Evolutionary conservation across 2,329 filamentous ascomycete genomes (phyloP).

Genomic region (Colletotrichum melonis): DNA sequence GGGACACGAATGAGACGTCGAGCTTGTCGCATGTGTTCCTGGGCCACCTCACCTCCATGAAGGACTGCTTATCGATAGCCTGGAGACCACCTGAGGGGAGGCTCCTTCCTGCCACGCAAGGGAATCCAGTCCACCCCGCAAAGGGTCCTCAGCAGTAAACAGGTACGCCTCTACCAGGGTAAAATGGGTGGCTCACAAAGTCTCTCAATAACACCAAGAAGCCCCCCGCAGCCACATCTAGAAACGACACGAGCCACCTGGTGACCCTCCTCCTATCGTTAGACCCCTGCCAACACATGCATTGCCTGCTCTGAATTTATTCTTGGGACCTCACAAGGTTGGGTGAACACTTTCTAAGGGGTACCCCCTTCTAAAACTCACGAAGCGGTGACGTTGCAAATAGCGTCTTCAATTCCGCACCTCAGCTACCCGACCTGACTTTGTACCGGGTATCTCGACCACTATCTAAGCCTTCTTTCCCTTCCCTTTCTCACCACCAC

Average conservation of each 20-base stretch:
- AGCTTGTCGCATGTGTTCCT: conserved; percentile 27
- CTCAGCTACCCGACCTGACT: conserved; percentile 9
- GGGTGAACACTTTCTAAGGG: conserved; percentile 24
- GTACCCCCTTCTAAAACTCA: conserved; percentile 11
- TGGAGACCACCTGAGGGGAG: neutral
- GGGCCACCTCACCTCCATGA: neutral
- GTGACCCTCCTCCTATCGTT: neutral
- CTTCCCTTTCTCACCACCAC: conserved; percentile 15
- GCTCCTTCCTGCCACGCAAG: neutral
- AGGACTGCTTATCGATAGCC: too few species aligned
- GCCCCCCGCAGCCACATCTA: conserved; percentile 1
- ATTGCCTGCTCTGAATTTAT: conserved; percentile 13
- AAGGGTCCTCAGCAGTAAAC: neutral
- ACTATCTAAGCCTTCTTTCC: neutral
- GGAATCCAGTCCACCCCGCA: conserved; percentile 8
- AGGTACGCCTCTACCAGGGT: neutral
- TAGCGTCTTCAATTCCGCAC: neutral
- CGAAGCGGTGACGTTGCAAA: conserved; percentile 36
- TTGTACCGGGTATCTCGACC: neutral
- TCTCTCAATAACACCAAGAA: neutral
- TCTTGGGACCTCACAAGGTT: conserved; percentile 19
- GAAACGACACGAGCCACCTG: conserved; percentile 8
- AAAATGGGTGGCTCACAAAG: neutral
- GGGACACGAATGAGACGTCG: conserved; percentile 27
- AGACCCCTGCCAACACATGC: conserved; percentile 18